A percentile compares a stretch with the other conserved stretches of the same genome.
phyloP scores from a whole-genome alignment of 1,284 basidiomycete species.

The Peniophora sp. region DNA sequence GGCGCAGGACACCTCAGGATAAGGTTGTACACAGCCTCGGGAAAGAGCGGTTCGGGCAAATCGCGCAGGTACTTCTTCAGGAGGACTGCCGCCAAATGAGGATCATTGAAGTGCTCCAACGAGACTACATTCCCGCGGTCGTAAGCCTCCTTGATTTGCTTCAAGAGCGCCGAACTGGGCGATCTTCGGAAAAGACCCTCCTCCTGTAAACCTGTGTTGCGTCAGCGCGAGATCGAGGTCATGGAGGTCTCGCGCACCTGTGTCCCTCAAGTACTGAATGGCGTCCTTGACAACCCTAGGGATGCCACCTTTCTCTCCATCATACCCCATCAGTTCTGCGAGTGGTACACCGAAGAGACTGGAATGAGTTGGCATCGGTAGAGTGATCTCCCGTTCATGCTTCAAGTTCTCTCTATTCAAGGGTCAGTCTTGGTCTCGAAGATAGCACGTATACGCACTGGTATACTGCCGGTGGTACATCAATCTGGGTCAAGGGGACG shows the following conservation, averaged over 20 bases:
- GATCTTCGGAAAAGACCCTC: constrained; percentile 79
- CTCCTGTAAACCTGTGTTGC: constrained; percentile 49
- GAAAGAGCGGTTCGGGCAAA: constrained; percentile 69
- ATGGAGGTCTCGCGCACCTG: constrained; percentile 32
- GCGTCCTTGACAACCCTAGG: constrained; percentile 74
- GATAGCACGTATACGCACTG: constrained; percentile 36
- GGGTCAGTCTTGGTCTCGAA: constrained; percentile 3
- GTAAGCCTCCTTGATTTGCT: constrained; percentile 73
- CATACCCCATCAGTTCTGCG: constrained; percentile 73
- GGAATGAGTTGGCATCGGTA: constrained; percentile 52
- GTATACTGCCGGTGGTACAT: constrained; percentile 76
- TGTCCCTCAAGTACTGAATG: constrained; percentile 61
- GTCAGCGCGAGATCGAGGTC: constrained; percentile 2
- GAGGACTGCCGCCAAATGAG: constrained; percentile 75
- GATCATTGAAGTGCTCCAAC: constrained; percentile 64
- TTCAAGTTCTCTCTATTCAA: constrained; percentile 60
- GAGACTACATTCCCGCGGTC: constrained; percentile 77
- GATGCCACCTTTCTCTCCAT: constrained; percentile 72
- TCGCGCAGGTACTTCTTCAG: constrained; percentile 81
- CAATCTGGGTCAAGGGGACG: constrained; percentile 77
- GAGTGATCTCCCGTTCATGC: constrained; percentile 55
- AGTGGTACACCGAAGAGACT: constrained; percentile 73
- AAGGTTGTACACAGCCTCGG: constrained; percentile 54
- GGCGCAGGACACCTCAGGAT: constrained; percentile 63
- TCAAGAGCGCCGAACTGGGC: constrained; percentile 61